Conservation (phyloP, 2,329 filamentous ascomycete species). For the Fusarium ramigenum region DNA sequence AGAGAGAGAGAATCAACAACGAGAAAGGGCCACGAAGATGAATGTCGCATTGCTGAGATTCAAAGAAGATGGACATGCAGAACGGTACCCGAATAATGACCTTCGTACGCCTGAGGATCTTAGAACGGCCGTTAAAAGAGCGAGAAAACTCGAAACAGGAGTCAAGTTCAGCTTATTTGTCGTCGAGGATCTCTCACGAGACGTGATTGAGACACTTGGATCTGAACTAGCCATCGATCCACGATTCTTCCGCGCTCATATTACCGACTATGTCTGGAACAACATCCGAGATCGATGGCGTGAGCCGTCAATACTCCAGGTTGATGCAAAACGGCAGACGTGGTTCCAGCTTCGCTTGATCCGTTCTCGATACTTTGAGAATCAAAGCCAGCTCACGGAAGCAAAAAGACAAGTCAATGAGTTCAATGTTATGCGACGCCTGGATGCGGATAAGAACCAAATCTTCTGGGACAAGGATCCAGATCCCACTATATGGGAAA, state of each 20-base stretch:
- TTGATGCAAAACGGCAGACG: background rate
- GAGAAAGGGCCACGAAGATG: background rate
- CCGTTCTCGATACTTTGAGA: background rate
- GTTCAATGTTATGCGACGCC: background rate
- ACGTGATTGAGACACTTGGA: background rate
- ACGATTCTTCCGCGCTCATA: background rate
- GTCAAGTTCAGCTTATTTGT: background rate
- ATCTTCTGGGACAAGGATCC: background rate
- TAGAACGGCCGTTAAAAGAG: rapidly evolving
- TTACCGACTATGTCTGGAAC: background rate
- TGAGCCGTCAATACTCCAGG: background rate
- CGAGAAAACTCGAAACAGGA: rapidly evolving
- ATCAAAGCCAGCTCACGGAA: background rate
- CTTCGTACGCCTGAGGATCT: background rate
- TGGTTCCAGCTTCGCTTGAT: background rate
- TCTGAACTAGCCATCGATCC: background rate
- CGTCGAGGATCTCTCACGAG: background rate
- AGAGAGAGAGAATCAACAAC: background rate
- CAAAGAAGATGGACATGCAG: background rate
- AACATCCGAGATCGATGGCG: background rate
- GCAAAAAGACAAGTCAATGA: background rate
- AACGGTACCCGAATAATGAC: rapidly evolving
- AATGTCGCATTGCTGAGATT: background rate
- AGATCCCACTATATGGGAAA: background rate
- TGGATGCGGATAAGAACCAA: background rate